phyloP scores from a whole-genome alignment of 495 filamentous ascomycete genomes.

The Melanomma pulvis-pyrius region DNA sequence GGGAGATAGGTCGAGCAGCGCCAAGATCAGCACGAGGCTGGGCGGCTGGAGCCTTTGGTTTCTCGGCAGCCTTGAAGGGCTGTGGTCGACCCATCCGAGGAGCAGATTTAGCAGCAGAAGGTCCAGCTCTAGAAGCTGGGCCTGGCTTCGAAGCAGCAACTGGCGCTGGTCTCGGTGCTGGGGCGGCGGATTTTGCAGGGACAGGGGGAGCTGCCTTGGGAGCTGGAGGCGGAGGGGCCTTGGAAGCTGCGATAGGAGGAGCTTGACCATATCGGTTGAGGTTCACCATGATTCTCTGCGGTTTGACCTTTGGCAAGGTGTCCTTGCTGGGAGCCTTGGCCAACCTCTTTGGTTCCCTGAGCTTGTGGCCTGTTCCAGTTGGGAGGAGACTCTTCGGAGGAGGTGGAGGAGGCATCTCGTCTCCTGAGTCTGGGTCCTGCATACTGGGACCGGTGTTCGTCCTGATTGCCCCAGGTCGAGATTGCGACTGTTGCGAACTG shows the following conservation, averaged over 20 bases:
- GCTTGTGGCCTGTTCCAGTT: conserved; percentile 53
- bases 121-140: background rate
- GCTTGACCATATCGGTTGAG: conserved; percentile 49
- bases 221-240: conserved; percentile 8
- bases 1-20: conserved; percentile 55
- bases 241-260: conserved; percentile 8
- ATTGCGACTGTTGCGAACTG: conserved; percentile 7
- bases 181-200: background rate
- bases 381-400: conserved; percentile 58
- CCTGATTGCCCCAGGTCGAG: conserved; percentile 22
- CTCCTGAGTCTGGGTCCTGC: conserved; percentile 51
- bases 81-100: conserved; percentile 23
- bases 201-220: background rate
- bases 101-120: conserved; percentile 19
- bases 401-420: conserved; percentile 59
- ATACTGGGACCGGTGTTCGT: conserved; percentile 17
- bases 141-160: conserved; percentile 8
- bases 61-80: conserved; percentile 13
- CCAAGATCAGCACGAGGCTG: conserved; percentile 56
- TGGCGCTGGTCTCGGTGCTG: conserved; percentile 1
- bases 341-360: conserved; percentile 63
- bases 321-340: conserved; percentile 70
- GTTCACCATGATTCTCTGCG: conserved; percentile 76
- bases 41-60: conserved; percentile 18
- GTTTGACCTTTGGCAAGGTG: conserved; percentile 63